These are phyloP conservation scores for Trichoderma sp. DNA, from an alignment of 2,329 filamentous ascomycete species.

Conservation along the genomic window DNA sequence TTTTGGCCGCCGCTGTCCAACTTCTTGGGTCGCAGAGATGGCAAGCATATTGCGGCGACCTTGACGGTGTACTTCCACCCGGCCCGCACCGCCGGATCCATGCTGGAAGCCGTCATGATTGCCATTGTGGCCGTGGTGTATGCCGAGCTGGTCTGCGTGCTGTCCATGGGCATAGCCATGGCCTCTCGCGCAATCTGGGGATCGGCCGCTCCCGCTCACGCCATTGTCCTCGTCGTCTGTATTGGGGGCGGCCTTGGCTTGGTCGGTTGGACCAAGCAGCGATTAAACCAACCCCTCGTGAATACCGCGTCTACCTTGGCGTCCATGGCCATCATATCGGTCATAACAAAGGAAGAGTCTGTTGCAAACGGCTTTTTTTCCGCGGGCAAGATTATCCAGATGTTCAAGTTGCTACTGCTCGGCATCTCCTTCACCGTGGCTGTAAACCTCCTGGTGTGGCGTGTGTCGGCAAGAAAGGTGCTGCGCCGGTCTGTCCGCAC, in stretches of 20 bases:
- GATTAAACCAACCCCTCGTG: constrained; percentile 74
- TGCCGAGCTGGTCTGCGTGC: constrained; percentile 66
- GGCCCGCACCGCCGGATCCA: constrained; percentile 80
- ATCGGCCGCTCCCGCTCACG: constrained; percentile 72
- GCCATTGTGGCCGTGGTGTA: constrained; percentile 79
- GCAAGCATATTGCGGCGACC: constrained; percentile 91
- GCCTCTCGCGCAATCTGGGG: constrained; percentile 71
- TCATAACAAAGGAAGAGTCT: constrained; percentile 87
- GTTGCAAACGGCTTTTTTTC: constrained; percentile 82
- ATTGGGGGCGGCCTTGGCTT: constrained; percentile 85
- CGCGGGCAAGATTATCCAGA: constrained; percentile 76
- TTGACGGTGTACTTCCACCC: constrained; percentile 96
- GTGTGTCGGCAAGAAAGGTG: constrained; percentile 72
- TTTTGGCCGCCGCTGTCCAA: constrained; percentile 74
- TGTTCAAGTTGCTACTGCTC: constrained; percentile 81
- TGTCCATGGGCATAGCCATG: constrained; percentile 87
- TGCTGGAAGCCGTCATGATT: constrained; percentile 81
- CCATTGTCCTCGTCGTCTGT: constrained; percentile 78
- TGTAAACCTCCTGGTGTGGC: constrained; percentile 77
- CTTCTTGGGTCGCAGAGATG: constrained; percentile 80
- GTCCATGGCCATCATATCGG: constrained; percentile 84
- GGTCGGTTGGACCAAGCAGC: constrained; percentile 85
- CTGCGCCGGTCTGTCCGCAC: constrained; percentile 73
- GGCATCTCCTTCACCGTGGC: constrained; percentile 71
- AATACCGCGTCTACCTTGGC: constrained; percentile 84